These are phyloP conservation scores for Diaporthe vaccinii DNA, from an alignment of 2,329 filamentous ascomycete genomes.

Conservation along the genomic window DNA sequence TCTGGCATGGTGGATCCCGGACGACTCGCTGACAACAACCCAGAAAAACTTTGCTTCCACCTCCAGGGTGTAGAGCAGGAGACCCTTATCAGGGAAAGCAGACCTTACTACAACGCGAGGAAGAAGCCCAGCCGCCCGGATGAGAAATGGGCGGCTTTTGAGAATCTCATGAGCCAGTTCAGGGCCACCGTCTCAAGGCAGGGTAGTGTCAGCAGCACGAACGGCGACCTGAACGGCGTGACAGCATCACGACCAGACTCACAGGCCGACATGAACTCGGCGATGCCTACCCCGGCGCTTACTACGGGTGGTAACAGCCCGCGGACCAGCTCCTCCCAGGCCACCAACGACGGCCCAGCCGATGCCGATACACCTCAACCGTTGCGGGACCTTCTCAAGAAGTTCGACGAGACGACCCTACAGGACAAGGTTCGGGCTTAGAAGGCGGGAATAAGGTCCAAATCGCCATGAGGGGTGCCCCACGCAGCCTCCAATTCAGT, in stretches of 20 bases:
- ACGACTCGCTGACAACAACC: conserved; percentile 44
- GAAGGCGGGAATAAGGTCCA: not conserved
- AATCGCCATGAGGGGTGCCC: not conserved
- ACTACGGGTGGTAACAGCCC: conserved; percentile 79
- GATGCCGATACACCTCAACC: conserved; percentile 44
- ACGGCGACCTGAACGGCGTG: conserved; percentile 40
- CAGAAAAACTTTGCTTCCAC: conserved; percentile 83
- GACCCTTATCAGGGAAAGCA: conserved; percentile 73
- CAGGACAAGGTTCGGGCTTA: not conserved
- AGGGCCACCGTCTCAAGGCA: conserved; percentile 48
- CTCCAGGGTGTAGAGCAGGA: conserved; percentile 72
- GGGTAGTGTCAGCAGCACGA: conserved; percentile 39
- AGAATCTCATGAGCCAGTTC: conserved; percentile 62
- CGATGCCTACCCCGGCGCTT: conserved; percentile 74
- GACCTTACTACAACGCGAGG: conserved; percentile 70
- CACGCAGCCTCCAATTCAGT: not conserved
- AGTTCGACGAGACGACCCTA: conserved; percentile 12
- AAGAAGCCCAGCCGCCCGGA: conserved; percentile 73
- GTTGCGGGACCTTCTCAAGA: conserved; percentile 26
- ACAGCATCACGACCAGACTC: conserved; percentile 54
- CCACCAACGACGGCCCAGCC: conserved; percentile 70
- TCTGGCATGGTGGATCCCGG: not conserved
- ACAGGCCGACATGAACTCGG: conserved; percentile 63
- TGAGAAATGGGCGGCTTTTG: conserved; percentile 72
- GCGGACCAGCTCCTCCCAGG: conserved; percentile 75